Base-by-base conservation (phyloP, 208 protist genomes). In the Leishmania mexicana region DNA sequence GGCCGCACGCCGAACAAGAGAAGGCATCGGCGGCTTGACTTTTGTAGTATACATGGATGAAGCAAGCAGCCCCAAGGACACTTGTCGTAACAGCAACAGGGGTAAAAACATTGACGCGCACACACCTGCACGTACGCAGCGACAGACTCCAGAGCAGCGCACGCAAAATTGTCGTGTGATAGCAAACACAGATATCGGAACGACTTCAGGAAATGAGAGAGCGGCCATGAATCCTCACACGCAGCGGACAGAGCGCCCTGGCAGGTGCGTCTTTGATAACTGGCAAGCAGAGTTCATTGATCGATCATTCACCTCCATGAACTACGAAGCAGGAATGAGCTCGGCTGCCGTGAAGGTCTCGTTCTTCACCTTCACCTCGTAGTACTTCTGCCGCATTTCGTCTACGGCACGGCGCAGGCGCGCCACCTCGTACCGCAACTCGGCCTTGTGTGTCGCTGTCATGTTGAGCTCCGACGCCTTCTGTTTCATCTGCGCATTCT, bases 381-480 rank as follows among this genome's bases (percentile, higher is more conserved):
- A 98, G 85, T 98, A 99, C 83, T 97, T 93, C 38, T 93, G 87
- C 85, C 99, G 99, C 78, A 94, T 92, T 17, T 99, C 97, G 57
- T 99, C 93, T n/a, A 99, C 86, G 88, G 99, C 98, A 42, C 95
- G 88, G 28, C 86, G 88, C 17, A 99, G 76, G 2, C 97, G 89
- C 76, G 98, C 97, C 3, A 96, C 98, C 81, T 99, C 97, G 78
- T 98, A 99, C 76, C 99, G 98, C 83, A 98, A 87, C 87, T 98
- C 92, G 35, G 93, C 83, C 54, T 93, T 93, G 79, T 94, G 93
- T 21, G 93, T 96, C 40, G 85, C 84, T 7, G 90, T 93, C 94
- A 98, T 98, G 75, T 97, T 97, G 65, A 97, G 87, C 83, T 98
- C 94, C 24, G 92, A 93, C 42, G 95, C 94, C 81, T 94, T 96